Base-by-base conservation (phyloP, 179 eudicot species). In the Amaranthus tricolor region DNA sequence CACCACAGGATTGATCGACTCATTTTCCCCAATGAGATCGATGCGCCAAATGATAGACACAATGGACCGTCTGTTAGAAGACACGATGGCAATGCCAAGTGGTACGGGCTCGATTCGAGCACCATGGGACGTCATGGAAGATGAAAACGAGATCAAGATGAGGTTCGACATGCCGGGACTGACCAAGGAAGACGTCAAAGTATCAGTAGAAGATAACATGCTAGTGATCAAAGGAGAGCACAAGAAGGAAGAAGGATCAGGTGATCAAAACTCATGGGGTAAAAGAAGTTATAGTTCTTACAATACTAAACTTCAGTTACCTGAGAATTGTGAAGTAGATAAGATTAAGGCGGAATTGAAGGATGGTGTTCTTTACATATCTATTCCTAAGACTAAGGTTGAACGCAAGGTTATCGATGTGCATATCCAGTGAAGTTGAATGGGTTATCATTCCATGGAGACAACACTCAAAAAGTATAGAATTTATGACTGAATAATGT, bases 91-190 rank as follows among this genome's bases (percentile, higher is more conserved):
- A 12, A 62, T 84, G 70, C 96, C 94, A 11, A 83, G 86, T 5
- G 81, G 72, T 2, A 62, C 68, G 4, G 74, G 76, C 53, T 90
- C 85, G 58, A 70, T 81, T 4, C 80, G 94, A 2, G 72, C 89
- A 0, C 98, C 95, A 0, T 93, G 93, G 95, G 95, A 93, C 76
- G 64, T 87, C n/a, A 74, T 71, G 66, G 91, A 88, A 17, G 93
- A 78, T 0, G 93, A 88, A 8, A 70, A 83, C 55, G 93, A 88
- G 72, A 80, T 91, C 77, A 88, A 82, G 76, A 89, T 91, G 90
- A 67, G 93, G 67, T 89, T 93, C 68, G 95, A 93, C 82, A 85
- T 93, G 86, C 98, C 97, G 0, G 95, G 97, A 0, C 84, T 89
- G 0, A 72, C 88, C 12, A 89, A 84, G 60, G 97, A 91, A n/a